Percentiles rank a stretch among this genome's conserved stretches.
phyloP scores from a whole-genome alignment of 176 grass and related monocot species.

The Ananas comosus region DNA sequence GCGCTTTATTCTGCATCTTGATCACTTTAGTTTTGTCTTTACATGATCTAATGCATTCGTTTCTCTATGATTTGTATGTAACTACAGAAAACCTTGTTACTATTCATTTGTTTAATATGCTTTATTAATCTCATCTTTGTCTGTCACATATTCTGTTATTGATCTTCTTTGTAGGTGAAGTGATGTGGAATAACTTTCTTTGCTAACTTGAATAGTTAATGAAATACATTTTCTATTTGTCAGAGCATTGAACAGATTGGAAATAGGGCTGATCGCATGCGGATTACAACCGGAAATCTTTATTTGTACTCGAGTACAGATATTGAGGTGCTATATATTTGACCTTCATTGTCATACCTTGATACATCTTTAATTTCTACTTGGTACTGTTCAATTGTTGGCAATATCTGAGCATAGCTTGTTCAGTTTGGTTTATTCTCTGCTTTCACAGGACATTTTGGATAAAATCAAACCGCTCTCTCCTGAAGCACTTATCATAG shows the following conservation, averaged over 20 bases:
- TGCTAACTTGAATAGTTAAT: not conserved
- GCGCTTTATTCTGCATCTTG: not conserved
- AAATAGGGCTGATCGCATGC: constrained; percentile 77
- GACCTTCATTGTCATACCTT: constrained; percentile 4
- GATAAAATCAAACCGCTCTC: constrained; percentile 58
- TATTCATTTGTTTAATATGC: not conserved
- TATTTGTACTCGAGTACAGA: constrained; percentile 90
- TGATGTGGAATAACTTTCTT: not conserved
- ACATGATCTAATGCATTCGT: too few species aligned
- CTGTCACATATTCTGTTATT: not conserved
- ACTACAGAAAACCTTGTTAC: not conserved
- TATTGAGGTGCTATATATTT: constrained; percentile 58
- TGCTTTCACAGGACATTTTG: constrained; percentile 80
- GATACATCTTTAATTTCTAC: too few species aligned
- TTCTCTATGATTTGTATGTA: too few species aligned
- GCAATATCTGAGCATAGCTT: not conserved
- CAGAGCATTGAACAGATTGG: constrained; percentile 98
- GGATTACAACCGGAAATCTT: constrained; percentile 61
- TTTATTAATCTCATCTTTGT: not conserved
- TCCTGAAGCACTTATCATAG: constrained; percentile 71
- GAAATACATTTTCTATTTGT: constrained; percentile 15
- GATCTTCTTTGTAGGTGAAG: not conserved
- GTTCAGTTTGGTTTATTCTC: not conserved
- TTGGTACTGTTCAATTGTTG: not conserved
- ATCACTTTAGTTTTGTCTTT: not conserved